Base-by-base conservation (phyloP, 495 filamentous ascomycete genomes). In the Trichoderma virens region DNA sequence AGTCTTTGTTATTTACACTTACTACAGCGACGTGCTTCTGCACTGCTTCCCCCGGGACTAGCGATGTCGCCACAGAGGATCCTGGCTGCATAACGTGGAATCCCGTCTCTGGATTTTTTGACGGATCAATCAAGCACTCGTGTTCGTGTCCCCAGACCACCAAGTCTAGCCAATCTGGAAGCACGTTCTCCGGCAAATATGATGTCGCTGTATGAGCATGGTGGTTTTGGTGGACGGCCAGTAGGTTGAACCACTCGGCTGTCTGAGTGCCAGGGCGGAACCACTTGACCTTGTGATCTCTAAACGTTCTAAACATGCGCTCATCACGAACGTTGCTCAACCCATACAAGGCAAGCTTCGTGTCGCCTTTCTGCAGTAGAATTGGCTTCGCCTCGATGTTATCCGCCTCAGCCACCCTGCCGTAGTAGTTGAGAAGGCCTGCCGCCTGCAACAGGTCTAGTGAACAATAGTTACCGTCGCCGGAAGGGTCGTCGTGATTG, bases 111-210 rank as follows among this genome's bases (percentile, higher is more conserved):
- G 89, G 85, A 69, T 97, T 97, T 28, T 83, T 80, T 13, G 74
- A 70, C 1, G 94, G 94, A 45, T 96, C 85, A 67, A 98, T 95
- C 5, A 94, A 73, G 72, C 93, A 98, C 76, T 99, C 95, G 69
- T 99, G 94, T 73, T 99, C 94, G 70, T 99, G 94, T 28, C 94
- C 94, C 94, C 94, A 99, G 56, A 99, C 79, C 0, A 98, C 86
- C 18, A 99, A 78, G 71, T 99, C 90, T 41, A 98, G 75, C 71
- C 96, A 99, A 5, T 89, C 87, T 0, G 94, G 95, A 0, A 99
- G 84, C 71, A 97, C 94, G 70, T 91, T 91, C 71, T 99, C 95
- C 2, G 95, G 92, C 0, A 99, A 81, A 70, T 97, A 98, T 23
- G 89, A 85, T 2, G 92, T 97, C 41, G 92, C 85, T 2, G 89